Percentiles rank a stretch among this genome's conserved stretches.
phyloP scores from a whole-genome alignment of 2,329 filamentous ascomycete genomes.

The Triangularia verruculosa region DNA sequence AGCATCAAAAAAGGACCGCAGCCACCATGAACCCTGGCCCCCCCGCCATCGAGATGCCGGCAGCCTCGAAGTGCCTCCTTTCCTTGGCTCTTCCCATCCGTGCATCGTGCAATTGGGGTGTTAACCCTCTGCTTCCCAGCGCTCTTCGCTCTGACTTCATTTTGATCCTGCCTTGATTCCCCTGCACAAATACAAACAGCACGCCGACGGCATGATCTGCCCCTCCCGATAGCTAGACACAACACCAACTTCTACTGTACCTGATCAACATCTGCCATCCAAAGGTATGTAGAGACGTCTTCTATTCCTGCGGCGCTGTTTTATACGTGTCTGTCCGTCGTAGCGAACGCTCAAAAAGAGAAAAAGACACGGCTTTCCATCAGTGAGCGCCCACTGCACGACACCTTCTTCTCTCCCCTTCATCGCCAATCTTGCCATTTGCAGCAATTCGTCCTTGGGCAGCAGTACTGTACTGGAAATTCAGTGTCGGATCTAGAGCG shows the following conservation, averaged over 20 bases:
- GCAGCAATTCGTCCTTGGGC: neutral
- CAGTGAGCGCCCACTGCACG: too few species aligned
- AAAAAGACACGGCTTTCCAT: neutral
- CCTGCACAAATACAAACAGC: neutral
- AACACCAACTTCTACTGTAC: neutral
- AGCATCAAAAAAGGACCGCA: constrained; percentile 5
- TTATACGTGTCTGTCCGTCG: neutral
- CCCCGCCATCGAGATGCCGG: neutral
- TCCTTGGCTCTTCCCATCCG: neutral
- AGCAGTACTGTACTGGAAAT: neutral
- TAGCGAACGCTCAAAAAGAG: neutral
- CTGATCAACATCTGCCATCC: neutral
- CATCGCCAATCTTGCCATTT: neutral
- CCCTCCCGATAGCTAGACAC: neutral
- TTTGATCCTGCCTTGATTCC: neutral
- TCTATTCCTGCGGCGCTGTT: neutral
- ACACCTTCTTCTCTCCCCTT: neutral
- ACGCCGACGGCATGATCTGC: neutral
- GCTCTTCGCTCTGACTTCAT: neutral
- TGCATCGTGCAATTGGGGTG: neutral
- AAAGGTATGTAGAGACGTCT: neutral
- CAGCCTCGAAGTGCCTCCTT: neutral
- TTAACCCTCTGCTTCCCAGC: neutral
- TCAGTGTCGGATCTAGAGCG: neutral
- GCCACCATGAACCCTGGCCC: constrained; percentile 11